Evolutionary conservation across 2,329 filamentous ascomycete genomes (phyloP), one percentile per base, ranked within the genome.

Genomic region (Dryadomyces sulphureus): DNA sequence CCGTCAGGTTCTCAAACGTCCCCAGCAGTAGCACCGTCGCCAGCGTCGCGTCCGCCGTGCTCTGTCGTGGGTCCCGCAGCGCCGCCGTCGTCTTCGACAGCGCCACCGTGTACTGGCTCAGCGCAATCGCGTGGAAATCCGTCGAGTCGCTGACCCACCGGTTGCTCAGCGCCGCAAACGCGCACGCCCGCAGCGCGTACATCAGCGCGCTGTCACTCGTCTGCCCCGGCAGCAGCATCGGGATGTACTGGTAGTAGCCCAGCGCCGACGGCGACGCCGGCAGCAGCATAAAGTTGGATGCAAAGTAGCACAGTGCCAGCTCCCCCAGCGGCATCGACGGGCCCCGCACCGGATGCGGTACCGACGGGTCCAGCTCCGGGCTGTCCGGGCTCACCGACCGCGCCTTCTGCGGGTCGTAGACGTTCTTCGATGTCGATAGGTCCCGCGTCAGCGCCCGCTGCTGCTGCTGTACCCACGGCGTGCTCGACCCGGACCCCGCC

Each of bases 1-100:
- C 69, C 1, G 70, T 70, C 38, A 79, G 76, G 45, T 68, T 74
- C 60, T 81, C 77, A 51, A 75, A 81, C 21, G 79, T 61, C 0
- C 75, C 73, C 24, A 81, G 56, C 48, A 81, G 60, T 22, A 81
- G 59, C 19, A 80, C 73, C 1, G 75, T 67, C 4, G 73, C 75
- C 9, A 81, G 54, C 0, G 75, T 78, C 7, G 68, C 65, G 54
- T 81, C 77, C n/a, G 68, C 62, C 48, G 65, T 71, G 47, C 70
- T 68, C 43, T 61, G 56, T 14, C 63, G 62, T 0, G 70, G 67
- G 45, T 76, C 67, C 48, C 66, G 62, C 16, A 81, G 60, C 3
- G 75, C 74, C 0, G 61, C 52, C 49, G 75, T 74, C 0, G 72
- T 73, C 9, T 64, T 62, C 1, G 65, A 63, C 45, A 79, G 60